These are phyloP conservation scores for Setaria italica DNA, from an alignment of 202 grass and related monocot species.

Conservation along the genomic window DNA sequence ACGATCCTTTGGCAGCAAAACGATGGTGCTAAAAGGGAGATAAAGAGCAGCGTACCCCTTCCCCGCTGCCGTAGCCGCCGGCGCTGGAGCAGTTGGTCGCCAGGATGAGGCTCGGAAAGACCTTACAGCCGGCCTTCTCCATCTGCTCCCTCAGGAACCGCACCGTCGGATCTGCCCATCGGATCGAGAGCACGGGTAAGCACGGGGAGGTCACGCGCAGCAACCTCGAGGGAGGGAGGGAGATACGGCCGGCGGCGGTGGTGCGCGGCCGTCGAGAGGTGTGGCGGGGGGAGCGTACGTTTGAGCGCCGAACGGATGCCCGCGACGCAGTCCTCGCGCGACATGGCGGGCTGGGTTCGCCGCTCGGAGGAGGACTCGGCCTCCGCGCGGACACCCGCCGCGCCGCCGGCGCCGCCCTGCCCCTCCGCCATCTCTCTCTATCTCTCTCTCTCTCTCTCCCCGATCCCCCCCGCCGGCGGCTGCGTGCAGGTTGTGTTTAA, in stretches of 20 bases:
- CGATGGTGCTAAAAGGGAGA: not conserved
- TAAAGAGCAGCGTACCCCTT: slow-evolving; percentile 56
- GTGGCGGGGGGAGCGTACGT: slow-evolving; percentile 27
- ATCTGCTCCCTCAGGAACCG: slow-evolving; percentile 76
- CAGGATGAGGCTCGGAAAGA: slow-evolving; percentile 59
- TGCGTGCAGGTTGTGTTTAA: not conserved
- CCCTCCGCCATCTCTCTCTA: slow-evolving; percentile 24
- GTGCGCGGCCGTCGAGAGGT: not conserved
- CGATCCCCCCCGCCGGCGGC: not conserved
- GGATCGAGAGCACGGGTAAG: slow-evolving; percentile 11
- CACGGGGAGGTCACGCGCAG: not conserved
- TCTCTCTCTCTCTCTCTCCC: not conserved
- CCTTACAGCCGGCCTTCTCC: slow-evolving; percentile 71
- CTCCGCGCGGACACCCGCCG: slow-evolving; percentile 19
- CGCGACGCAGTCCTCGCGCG: slow-evolving; percentile 58
- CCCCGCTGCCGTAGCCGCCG: slow-evolving; percentile 51
- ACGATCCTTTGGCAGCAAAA: not conserved
- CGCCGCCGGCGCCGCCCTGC: slow-evolving; percentile 16
- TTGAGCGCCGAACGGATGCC: slow-evolving; percentile 64
- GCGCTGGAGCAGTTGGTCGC: slow-evolving; percentile 51
- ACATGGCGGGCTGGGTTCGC: slow-evolving; percentile 15
- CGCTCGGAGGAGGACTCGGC: slow-evolving; percentile 15
- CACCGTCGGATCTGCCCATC: slow-evolving; percentile 75
- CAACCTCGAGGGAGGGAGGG: not conserved
- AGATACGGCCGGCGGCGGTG: not conserved